Conservation (phyloP, 2,329 filamentous ascomycete species). For the Celoporthe dispersa region DNA sequence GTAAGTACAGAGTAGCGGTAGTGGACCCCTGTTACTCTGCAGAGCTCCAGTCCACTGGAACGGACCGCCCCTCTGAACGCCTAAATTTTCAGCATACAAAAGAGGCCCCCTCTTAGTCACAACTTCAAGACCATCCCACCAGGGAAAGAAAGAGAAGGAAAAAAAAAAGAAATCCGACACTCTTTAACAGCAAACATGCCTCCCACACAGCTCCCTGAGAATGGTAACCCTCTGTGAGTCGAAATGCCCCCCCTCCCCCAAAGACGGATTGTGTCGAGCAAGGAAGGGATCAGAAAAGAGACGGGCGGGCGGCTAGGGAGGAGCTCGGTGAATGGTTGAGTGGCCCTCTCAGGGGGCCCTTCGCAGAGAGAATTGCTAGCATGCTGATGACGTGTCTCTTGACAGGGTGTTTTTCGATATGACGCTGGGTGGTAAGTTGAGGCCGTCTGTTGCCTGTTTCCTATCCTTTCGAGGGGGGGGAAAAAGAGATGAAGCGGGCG, state of each 20-base stretch:
- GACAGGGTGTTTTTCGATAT: constrained; percentile 43
- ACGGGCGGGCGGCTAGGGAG: no score
- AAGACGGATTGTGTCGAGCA: neutral
- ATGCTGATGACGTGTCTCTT: neutral
- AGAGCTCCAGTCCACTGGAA: neutral
- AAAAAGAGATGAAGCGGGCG: neutral
- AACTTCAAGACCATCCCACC: neutral
- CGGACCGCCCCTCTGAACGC: neutral
- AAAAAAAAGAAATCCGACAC: neutral
- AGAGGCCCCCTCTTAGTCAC: neutral
- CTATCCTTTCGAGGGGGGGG: neutral
- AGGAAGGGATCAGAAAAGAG: neutral
- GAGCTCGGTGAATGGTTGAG: no score
- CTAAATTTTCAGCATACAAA: neutral
- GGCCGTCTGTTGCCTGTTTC: constrained; percentile 10
- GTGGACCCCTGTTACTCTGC: neutral
- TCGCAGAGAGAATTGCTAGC: no score
- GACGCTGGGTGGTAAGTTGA: constrained; percentile 71
- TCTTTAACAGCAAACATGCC: constrained; percentile 18
- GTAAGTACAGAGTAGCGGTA: no score
- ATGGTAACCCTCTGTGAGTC: constrained; percentile 45
- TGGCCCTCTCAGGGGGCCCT: no score
- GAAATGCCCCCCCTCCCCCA: neutral
- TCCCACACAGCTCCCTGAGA: constrained; percentile 28
- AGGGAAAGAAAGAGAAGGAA: no score